Conservation (phyloP, 352 stramenopile species). For the Phytophthora palmivora region DNA sequence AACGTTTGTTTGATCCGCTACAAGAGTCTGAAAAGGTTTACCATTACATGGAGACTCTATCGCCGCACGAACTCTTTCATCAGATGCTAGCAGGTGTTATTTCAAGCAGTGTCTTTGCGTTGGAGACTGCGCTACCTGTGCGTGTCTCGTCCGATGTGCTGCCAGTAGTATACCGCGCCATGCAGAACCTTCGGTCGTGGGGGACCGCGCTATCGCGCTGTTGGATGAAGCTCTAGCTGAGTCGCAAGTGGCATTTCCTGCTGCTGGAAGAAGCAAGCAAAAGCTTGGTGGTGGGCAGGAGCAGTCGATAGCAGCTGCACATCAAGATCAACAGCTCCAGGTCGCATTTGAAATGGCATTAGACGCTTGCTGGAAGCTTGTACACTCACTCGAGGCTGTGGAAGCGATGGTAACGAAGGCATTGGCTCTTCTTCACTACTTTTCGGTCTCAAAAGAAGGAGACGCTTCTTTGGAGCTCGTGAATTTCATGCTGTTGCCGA, state of each 20-base stretch:
- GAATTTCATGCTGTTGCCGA: constrained; percentile 41
- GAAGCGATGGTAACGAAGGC: constrained; percentile 66
- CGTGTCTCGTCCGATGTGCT: constrained; percentile 34
- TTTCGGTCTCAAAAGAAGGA: constrained; percentile 26
- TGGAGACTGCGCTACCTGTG: constrained; percentile 56
- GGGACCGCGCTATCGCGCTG: constrained; percentile 57
- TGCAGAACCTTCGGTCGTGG: constrained; percentile 46
- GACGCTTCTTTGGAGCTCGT: constrained; percentile 40
- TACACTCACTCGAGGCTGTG: constrained; percentile 53
- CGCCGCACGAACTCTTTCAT: constrained; percentile 79
- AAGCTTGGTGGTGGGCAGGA: constrained; percentile 32
- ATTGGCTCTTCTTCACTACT: constrained; percentile 56
- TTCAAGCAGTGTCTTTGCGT: constrained; percentile 58
- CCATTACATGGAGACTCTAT: constrained; percentile 85
- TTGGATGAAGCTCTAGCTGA: constrained; percentile 71
- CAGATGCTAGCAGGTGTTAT: constrained; percentile 78
- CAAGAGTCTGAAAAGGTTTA: constrained; percentile 85
- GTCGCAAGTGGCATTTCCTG: constrained; percentile 66
- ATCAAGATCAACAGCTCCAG: constrained; percentile 64
- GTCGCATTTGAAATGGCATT: constrained; percentile 85
- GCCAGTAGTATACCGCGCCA: constrained; percentile 42
- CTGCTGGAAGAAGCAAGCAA: constrained; percentile 33
- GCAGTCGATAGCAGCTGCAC: constrained; percentile 39
- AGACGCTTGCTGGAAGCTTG: constrained; percentile 74
- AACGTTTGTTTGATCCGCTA: constrained; percentile 71